Evolutionary conservation across 2,329 filamentous ascomycete species (phyloP), one percentile per base, ranked within the genome.

Genomic region (Monilinia vaccinii-corymbosi): DNA sequence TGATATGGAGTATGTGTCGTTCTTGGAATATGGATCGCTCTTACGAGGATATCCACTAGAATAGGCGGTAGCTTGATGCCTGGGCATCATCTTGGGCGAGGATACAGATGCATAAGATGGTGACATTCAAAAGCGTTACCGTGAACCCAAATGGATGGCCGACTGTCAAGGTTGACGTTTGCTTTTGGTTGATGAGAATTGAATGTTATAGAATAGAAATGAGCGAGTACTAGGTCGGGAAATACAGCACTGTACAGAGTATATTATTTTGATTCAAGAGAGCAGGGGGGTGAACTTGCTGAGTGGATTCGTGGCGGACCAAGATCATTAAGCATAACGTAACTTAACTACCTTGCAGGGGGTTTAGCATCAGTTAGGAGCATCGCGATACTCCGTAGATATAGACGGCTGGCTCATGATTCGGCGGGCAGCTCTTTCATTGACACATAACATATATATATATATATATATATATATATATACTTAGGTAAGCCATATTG

Each of bases 1-100:
- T 68, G 89, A 91, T 71, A 95, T 92, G 66, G 91, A 90, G 73
- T 96, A 93, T 49, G 87, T 89, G 77, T 78, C 69, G 86, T 86
- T 32, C 50, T 53, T 53, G 16, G 91, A 90, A 73, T 96, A 93
- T 49, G 87, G 89, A 77, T 78, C 69, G 86, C 86, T 63, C 55
- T 68, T 70, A n/a, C 86, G 81, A 65, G 88, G 87, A 74, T 92
- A 92, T 72, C 91, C 92, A 78, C 94, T 96, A 64, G 87, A 84
- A 75, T 88, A 93, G 74, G 86, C 86, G 75, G 78, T 77, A 63
- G 78, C 77, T 72, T 88, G 82, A 80, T 96, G 90, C 78, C 91
- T 85, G 73, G 93, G 89, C 85, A 94, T 91, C 84, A 87, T 88
- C 78, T 84, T 85, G 73, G 63, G 63, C 49, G 52, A 62, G 78